Evolutionary conservation across 1,139 yeast species (phyloP).

Genomic region (Geotrichum citri-aurantii): DNA sequence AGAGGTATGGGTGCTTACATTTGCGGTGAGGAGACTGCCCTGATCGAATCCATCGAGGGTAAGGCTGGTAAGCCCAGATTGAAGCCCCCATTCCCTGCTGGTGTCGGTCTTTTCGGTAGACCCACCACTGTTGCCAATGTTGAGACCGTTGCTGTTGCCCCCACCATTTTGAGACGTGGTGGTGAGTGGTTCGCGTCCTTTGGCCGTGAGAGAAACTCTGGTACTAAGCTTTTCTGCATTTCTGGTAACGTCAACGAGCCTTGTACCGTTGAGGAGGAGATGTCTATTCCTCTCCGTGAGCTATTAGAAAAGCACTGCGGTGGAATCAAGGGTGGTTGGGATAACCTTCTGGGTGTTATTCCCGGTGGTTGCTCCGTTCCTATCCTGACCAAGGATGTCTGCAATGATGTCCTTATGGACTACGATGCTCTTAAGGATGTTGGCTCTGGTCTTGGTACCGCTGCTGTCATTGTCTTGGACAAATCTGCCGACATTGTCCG

Average conservation of each 20-base stretch:
- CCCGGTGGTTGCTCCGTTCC: slow-evolving; percentile 92
- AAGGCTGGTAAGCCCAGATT: slow-evolving; percentile 89
- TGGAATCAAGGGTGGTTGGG: slow-evolving; percentile 89
- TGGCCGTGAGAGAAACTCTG: slow-evolving; percentile 78
- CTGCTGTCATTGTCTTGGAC: slow-evolving; percentile 87
- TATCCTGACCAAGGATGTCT: slow-evolving; percentile 58
- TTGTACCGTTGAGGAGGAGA: slow-evolving; percentile 87
- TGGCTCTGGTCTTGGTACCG: slow-evolving; percentile 85
- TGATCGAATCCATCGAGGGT: slow-evolving; percentile 82
- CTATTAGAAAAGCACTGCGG: slow-evolving; percentile 84
- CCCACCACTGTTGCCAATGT: slow-evolving; percentile 87
- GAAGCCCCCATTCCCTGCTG: slow-evolving; percentile 93
- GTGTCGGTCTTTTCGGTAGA: slow-evolving; percentile 84
- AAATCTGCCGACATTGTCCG: slow-evolving; percentile 76
- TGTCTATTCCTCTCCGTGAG: slow-evolving; percentile 80
- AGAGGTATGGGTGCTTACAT: slow-evolving; percentile 90
- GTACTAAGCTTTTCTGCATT: slow-evolving; percentile 77
- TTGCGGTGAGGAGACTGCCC: slow-evolving; percentile 87
- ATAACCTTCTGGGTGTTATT: slow-evolving; percentile 73
- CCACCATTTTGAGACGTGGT: slow-evolving; percentile 83
- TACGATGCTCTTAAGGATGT: slow-evolving; percentile 78
- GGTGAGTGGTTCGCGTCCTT: slow-evolving; percentile 78
- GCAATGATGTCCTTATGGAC: slow-evolving; percentile 74
- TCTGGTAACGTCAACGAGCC: slow-evolving; percentile 90
- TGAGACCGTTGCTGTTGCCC: slow-evolving; percentile 84